Conservation (phyloP, 2,329 filamentous ascomycete genomes). For the Fusarium odoratissimum region DNA sequence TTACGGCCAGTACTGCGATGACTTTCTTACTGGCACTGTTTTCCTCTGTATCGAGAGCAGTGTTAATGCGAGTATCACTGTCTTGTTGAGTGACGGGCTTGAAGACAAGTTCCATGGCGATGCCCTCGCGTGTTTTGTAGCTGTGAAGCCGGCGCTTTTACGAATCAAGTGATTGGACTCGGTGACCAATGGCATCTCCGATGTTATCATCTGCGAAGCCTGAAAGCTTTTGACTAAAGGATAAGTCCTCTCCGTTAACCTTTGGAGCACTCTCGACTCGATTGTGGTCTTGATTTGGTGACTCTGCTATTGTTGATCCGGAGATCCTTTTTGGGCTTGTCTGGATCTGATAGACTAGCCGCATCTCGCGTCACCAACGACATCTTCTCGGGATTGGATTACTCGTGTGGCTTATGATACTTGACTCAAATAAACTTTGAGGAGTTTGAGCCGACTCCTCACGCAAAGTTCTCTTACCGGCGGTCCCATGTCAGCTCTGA, state of each 20-base stretch:
- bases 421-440: neutral
- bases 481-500: neutral
- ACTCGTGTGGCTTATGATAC: neutral
- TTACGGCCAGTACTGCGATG: neutral
- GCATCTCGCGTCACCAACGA: neutral
- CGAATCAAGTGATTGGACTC: neutral
- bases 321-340: neutral
- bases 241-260: no score
- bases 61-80: neutral
- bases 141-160: neutral
- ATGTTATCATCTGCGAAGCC: neutral
- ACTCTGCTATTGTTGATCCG: neutral
- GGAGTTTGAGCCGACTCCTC: neutral
- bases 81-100: neutral
- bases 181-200: no score
- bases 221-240: neutral
- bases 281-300: fast-evolving
- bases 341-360: neutral
- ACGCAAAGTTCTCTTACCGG: fast-evolving
- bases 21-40: fast-evolving
- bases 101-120: neutral
- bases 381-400: neutral
- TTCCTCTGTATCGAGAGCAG: neutral
- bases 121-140: neutral
- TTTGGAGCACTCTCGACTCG: neutral